phyloP scores from a whole-genome alignment of 495 filamentous ascomycete genomes.

The Collariella sp. region DNA sequence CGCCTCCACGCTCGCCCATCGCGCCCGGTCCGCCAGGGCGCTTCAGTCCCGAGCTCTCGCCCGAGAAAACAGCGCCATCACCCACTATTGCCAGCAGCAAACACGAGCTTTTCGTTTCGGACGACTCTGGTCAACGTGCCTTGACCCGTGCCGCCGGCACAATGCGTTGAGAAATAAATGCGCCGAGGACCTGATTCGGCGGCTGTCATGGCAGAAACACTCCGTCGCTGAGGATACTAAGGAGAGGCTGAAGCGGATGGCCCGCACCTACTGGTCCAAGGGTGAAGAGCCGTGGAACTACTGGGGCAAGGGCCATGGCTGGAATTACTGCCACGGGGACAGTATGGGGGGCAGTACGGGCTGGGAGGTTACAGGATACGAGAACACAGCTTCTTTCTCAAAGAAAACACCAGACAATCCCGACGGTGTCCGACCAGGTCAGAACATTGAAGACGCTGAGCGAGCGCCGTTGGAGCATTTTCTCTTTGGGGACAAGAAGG shows the following conservation, averaged over 20 bases:
- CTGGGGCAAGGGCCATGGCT: too few species aligned
- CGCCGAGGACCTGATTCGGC: conserved; percentile 28
- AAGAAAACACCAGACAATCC: conserved; percentile 22
- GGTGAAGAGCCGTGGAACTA: background rate
- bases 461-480: conserved; percentile 27
- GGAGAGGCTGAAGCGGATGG: conserved; percentile 25
- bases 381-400: conserved; percentile 14
- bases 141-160: conserved; percentile 33
- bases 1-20: conserved; percentile 24
- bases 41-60: conserved; percentile 12
- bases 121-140: conserved; percentile 33
- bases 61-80: conserved; percentile 9
- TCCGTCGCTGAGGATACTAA: conserved; percentile 22
- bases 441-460: conserved; percentile 33
- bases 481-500: conserved; percentile 20
- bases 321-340: background rate
- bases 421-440: conserved; percentile 27
- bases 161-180: conserved; percentile 35
- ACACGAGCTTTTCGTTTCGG: conserved; percentile 40
- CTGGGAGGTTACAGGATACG: conserved; percentile 7
- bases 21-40: conserved; percentile 18
- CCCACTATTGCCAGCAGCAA: conserved; percentile 29
- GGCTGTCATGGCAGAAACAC: conserved; percentile 33
- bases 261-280: conserved; percentile 29
- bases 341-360: background rate